Base-by-base conservation (phyloP, 164 flowering plant species). In the Sextonia rubra region DNA sequence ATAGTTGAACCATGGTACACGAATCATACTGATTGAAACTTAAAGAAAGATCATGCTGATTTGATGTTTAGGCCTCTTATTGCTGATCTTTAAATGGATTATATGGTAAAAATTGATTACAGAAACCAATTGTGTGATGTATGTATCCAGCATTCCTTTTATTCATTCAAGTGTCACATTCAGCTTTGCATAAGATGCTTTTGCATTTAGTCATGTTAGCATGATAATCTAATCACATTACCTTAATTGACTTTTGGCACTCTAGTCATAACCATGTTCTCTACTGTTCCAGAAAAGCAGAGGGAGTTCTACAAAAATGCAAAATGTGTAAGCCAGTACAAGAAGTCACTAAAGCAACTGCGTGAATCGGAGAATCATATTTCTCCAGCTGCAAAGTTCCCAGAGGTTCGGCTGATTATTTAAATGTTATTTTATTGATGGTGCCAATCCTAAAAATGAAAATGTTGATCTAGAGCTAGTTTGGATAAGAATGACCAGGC, bases 261-360 rank as follows among this genome's bases (percentile, higher is more conserved):
- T 47, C 22, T 49, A 37, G 20, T 66, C 27, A 66, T 69, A 52
- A 75, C 37, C 18, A 56, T 25, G 61, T 44, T 44, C 62, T 44
- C 48, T 37, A 47, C 27, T 22, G 14, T 71, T 75, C 48, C 87
- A 93, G 98, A 93, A 77, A 91, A 91, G 88, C 85, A 88, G 76
- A 88, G 81, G 79, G 98, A 93, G 81, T 93, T 90, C 74, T 89
- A 91, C 75, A 90, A 83, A 80, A 91, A 91, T 85, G 92, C 95
- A 15, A 93, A 91, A 78, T 80, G 71, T 71, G 87, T 91, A 58
- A 83, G 62, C 76, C 87, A 90, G 83, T 93, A 83, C 79, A 90
- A 85, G 86, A 89, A 81, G 78, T 67, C 76, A 11, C 58, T 83
- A 71, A 90, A 87, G 86, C 92, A 83, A 47, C 84, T 84, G 69